Base-by-base conservation (phyloP, 1,284 basidiomycete genomes). In the Sporisorium reilianum region DNA sequence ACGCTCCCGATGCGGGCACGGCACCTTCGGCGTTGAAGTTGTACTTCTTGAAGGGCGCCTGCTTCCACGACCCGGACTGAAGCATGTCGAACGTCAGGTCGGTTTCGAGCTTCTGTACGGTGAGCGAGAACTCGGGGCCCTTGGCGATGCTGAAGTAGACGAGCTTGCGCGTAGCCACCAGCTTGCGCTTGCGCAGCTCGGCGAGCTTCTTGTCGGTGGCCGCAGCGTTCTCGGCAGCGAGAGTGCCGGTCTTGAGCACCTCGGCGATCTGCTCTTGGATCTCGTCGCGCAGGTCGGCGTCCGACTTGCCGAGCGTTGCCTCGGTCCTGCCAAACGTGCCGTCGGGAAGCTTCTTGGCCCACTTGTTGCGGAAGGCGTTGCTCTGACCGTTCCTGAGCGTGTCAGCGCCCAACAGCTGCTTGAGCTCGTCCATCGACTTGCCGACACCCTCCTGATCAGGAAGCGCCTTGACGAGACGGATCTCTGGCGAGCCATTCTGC, bases 11-110 rank as follows among this genome's bases (percentile, higher is more conserved):
- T 34, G 89, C 89, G 4, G 95, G 92, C 5, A 92, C 91, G 41
- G 91, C 90, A 67, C 97, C 97, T 77, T 95, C 94, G 1, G 97
- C 96, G 80, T 97, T 94, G 83, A 99, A 99, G 87, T 99, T 99
- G 88, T 99, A 99, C 85, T 95, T 95, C 85, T 99, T 99, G 90
- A 95, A 99, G 3, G 77, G 70, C 0, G 78, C 79, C 53, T 60
- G 57, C 57, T 81, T 77, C 83, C 83, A 84, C 40, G 68, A 60
- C 20, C 83, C 83, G 18, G 92, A 92, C 72, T 91, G 89, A 48
- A 99, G 88, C 93, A 99, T 96, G 68, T 99, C 97, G 9, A 90
- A 92, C 0, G 96, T 98, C 55, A 99, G 88, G 87, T 99, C 97
- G 12, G 97, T 99, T 86, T 99, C 96, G n/a, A 91, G 92, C 86